Base-by-base conservation (phyloP, 345 rosid species). In the Nasturtium officinale region DNA sequence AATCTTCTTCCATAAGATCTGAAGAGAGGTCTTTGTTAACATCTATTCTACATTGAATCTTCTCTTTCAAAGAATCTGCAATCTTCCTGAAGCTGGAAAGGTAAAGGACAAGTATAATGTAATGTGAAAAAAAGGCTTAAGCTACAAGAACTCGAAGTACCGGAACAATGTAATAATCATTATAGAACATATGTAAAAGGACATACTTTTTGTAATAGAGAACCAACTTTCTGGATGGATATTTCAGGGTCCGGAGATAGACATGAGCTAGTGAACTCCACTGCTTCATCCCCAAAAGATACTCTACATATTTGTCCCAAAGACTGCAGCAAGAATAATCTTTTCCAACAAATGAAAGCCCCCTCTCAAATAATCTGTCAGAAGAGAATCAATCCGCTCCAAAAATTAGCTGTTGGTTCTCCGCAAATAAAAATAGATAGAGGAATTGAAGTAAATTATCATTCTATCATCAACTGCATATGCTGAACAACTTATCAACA, bases 261-360 rank as follows among this genome's bases (percentile, higher is more conserved):
- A 90, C 59, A 48, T 83, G 81, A 72, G 96, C 90, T 48, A 93
- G 68, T 56, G 82, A 82, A 79, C 84, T 80, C 97, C 98, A 93
- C 30, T 80, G 70, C 78, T 87, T 79, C 71, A 77, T 81, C 28
- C 81, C 80, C 56, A 87, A 77, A 79, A 87, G 87, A 63, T 83
- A 93, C 28, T 83, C 90, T 47, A 93, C 69, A 73, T 86, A 87
- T 72, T 82, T 89, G 80, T 93, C 96, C 98, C 98, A 90, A 78
- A 93, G 75, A 4, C 77, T 43, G 74, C 77, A 88, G 73, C 91
- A 85, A 59, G 78, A 80, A 78, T 85, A 93, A 80, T 93, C 96
- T 73, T 90, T 93, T 77, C 96, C 97, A 67, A 90, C 88, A 84
- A 87, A 83, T 7, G 92, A 87, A 64, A 93, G 50, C 12, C 81